Evolutionary conservation across 139 green algal species (phyloP).

Genomic region (Spirogloea muscicola): DNA sequence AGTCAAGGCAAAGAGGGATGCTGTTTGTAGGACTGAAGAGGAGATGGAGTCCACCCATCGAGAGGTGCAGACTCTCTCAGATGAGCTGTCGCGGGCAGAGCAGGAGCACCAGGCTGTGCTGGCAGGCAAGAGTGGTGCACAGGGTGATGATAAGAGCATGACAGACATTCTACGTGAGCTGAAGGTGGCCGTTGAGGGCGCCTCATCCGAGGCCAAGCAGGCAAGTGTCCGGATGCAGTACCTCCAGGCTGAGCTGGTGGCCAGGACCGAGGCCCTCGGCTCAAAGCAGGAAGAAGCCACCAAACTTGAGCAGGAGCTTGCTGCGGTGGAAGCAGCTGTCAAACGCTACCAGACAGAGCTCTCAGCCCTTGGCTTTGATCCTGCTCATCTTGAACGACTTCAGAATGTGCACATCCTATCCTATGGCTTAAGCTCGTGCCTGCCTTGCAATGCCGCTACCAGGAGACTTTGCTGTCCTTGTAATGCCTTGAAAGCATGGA

Average conservation of each 20-base stretch:
- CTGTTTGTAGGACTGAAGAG: slow-evolving; percentile 9
- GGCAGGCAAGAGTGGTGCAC: slow-evolving; percentile 31
- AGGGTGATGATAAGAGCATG: slow-evolving; percentile 40
- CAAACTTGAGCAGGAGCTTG: slow-evolving; percentile 54
- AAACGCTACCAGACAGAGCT: slow-evolving; percentile 2
- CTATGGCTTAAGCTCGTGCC: no score
- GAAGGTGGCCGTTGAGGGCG: slow-evolving; percentile 7
- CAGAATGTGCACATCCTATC: no score
- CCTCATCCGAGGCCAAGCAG: slow-evolving; percentile 63
- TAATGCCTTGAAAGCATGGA: no score
- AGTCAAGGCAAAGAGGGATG: not conserved
- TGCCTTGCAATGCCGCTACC: no score
- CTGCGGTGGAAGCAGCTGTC: not conserved
- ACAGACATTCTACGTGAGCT: slow-evolving; percentile 37
- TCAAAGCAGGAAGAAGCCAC: slow-evolving; percentile 73
- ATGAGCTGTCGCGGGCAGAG: slow-evolving; percentile 15
- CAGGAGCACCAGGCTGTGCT: slow-evolving; percentile 36
- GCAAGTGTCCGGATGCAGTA: slow-evolving; percentile 69
- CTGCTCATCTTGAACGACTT: no score
- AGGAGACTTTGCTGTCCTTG: no score
- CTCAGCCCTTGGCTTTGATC: not conserved
- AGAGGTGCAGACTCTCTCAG: slow-evolving; percentile 1
- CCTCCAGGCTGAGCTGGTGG: slow-evolving; percentile 72
- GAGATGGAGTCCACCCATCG: not conserved
- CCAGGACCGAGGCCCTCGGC: slow-evolving; percentile 63